Evolutionary conservation across 345 rosid genomes (phyloP).

Genomic region (Cardamine chenopodiifolia): DNA sequence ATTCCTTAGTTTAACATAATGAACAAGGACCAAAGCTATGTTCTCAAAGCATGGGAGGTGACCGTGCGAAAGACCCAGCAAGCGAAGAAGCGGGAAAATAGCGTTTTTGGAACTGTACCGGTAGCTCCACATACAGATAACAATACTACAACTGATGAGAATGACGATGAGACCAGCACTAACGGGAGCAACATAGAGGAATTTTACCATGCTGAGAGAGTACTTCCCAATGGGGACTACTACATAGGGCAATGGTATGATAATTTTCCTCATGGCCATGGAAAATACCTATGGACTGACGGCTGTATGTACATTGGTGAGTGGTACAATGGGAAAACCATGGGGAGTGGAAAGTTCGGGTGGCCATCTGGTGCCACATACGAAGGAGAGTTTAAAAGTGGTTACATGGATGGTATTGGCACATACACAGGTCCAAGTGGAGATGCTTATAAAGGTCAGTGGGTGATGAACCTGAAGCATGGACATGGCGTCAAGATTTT

Average conservation of each 20-base stretch:
- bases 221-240: constrained; percentile 82
- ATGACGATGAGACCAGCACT: constrained; percentile 37
- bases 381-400: constrained; percentile 90
- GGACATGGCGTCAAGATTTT: constrained; percentile 68
- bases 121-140: constrained; percentile 59
- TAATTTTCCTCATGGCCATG: constrained; percentile 81
- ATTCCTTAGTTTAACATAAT: constrained; percentile 35
- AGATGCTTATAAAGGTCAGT: constrained; percentile 70
- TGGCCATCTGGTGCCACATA: constrained; percentile 94
- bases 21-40: constrained; percentile 73
- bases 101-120: constrained; percentile 72
- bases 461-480: constrained; percentile 92
- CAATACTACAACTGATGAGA: constrained; percentile 41
- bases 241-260: constrained; percentile 89
- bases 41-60: constrained; percentile 90
- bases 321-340: constrained; percentile 79
- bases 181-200: constrained; percentile 41
- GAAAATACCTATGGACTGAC: constrained; percentile 88
- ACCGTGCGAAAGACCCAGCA: constrained; percentile 86
- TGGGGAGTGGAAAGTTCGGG: constrained; percentile 81
- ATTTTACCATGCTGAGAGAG: constrained; percentile 61
- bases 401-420: constrained; percentile 89
- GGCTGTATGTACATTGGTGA: constrained; percentile 89
- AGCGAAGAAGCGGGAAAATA: constrained; percentile 86
- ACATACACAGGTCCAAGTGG: constrained; percentile 64